Conservation (phyloP, 2,329 filamentous ascomycete species). For the Pestalotiopsis sp. region DNA sequence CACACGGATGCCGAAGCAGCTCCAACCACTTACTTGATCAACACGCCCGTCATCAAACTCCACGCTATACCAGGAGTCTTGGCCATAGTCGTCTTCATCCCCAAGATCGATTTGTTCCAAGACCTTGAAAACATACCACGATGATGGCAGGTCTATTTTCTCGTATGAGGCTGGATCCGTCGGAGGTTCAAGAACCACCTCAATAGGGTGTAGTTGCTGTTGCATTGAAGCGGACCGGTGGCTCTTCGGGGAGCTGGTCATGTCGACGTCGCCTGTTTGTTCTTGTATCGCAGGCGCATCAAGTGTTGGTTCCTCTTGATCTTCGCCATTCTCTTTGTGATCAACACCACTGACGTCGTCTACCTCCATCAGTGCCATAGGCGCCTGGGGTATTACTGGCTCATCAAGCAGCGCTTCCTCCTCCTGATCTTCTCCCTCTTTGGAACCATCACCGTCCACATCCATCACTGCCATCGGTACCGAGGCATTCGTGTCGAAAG, state of each 20-base stretch:
- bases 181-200: conserved; percentile 32
- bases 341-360: not conserved
- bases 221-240: conserved; percentile 3
- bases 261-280: not conserved
- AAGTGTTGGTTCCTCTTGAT: not conserved
- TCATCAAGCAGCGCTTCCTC: not conserved
- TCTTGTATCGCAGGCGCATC: not conserved
- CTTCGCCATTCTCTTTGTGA: not conserved
- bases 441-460: not conserved
- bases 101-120: conserved; percentile 31
- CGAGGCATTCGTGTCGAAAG: not conserved
- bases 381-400: too few relatives aligned
- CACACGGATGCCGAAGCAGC: conserved; percentile 8
- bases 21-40: conserved; percentile 43
- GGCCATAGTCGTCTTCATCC: conserved; percentile 20
- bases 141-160: conserved; percentile 28
- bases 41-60: conserved; percentile 51
- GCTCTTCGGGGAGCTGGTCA: not conserved
- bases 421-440: not conserved
- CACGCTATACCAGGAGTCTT: conserved; percentile 34
- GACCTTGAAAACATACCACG: conserved; percentile 41
- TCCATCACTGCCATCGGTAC: not conserved
- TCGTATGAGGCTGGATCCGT: conserved; percentile 27
- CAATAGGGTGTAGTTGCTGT: conserved; percentile 24
- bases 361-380: not conserved